These are phyloP conservation scores for Ricinus communis DNA, from an alignment of 345 rosid species.

Conservation along the genomic window DNA sequence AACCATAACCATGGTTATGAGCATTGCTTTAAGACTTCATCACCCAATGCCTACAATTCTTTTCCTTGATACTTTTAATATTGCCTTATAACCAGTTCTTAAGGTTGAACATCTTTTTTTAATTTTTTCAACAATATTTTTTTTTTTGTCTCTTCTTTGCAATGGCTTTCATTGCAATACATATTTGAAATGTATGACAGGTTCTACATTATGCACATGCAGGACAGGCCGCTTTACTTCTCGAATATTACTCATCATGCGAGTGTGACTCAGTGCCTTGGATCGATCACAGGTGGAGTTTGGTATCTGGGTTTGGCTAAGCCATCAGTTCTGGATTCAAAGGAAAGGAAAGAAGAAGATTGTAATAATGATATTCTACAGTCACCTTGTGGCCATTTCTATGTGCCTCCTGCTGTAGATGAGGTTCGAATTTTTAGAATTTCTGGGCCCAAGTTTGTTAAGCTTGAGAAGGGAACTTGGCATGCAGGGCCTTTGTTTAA, in stretches of 20 bases:
- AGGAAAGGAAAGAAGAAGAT: conserved; percentile 9
- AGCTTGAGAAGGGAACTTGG: conserved; percentile 76
- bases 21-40: too few species aligned
- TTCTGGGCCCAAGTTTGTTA: conserved; percentile 66
- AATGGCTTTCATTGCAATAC: too few species aligned
- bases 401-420: conserved; percentile 58
- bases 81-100: too few species aligned
- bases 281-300: conserved; percentile 64
- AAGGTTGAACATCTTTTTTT: too few species aligned
- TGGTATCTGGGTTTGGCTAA: conserved; percentile 87
- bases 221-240: conserved; percentile 44
- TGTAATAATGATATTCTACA: conserved; percentile 14
- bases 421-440: conserved; percentile 60
- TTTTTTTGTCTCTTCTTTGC: too few species aligned
- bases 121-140: too few species aligned
- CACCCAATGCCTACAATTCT: too few species aligned
- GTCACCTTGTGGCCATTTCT: conserved; percentile 56
- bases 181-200: conserved; percentile 33
- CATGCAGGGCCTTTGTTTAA: conserved; percentile 75
- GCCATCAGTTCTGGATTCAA: conserved; percentile 47
- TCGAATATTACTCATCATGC: conserved; percentile 73
- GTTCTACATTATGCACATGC: conserved; percentile 59
- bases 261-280: conserved; percentile 82
- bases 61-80: too few species aligned
- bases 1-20: too few species aligned